These are phyloP conservation scores for Hippophae gyantsensis DNA, from an alignment of 306 rosid species.

Conservation along the genomic window DNA sequence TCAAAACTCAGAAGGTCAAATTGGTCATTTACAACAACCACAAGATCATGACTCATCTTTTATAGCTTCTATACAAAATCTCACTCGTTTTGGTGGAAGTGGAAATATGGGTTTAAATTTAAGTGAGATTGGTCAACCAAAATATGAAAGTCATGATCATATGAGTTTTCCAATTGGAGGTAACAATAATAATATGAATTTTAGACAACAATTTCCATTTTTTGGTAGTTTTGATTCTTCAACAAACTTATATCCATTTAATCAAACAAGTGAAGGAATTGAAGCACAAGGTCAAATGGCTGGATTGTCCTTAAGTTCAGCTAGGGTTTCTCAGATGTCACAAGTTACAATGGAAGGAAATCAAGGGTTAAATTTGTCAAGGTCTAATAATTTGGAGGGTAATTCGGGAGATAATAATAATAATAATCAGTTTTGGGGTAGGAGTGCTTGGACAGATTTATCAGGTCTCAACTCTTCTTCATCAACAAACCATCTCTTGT, in stretches of 20 bases:
- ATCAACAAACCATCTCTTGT: slow-evolving; percentile 38
- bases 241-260: slow-evolving; percentile 34
- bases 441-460: slow-evolving; percentile 49
- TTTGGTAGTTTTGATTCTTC: slow-evolving; percentile 41
- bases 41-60: slow-evolving; percentile 38
- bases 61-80: slow-evolving; percentile 61
- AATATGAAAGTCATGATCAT: slow-evolving; percentile 25
- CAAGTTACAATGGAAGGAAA: slow-evolving; percentile 46
- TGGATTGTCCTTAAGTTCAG: background rate
- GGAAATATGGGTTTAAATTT: slow-evolving; percentile 52
- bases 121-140: slow-evolving; percentile 29
- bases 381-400: slow-evolving; percentile 25
- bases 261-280: slow-evolving; percentile 20
- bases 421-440: slow-evolving; percentile 29
- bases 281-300: background rate
- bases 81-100: slow-evolving; percentile 30
- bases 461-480: slow-evolving; percentile 67
- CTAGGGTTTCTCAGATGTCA: slow-evolving; percentile 43
- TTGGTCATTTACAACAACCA: slow-evolving; percentile 34
- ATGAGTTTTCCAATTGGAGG: slow-evolving; percentile 47
- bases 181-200: background rate
- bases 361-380: slow-evolving; percentile 22
- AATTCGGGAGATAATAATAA: slow-evolving; percentile 18
- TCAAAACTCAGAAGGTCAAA: slow-evolving; percentile 19
- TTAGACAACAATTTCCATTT: slow-evolving; percentile 51